Evolutionary conservation across 164 flowering plant species (phyloP), one percentile per base, ranked within the genome.

Genomic region (Nymphaea colorata): DNA sequence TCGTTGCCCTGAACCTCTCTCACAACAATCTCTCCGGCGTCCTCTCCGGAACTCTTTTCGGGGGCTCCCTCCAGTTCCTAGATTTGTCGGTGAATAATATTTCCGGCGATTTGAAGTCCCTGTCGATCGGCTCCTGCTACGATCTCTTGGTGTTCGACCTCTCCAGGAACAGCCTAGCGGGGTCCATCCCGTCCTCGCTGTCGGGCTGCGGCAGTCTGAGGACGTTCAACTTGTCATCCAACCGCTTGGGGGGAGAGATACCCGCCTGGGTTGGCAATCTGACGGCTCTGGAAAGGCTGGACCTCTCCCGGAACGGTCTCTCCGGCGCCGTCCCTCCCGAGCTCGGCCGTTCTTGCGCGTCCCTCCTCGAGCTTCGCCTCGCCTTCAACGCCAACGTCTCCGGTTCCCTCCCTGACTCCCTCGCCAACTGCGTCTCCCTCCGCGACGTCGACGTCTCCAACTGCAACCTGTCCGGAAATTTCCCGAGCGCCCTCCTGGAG

Each of bases 51-150:
- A 74, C 71, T 68, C 70, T 93, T 6, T 68, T 87, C 3, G 68
- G 82, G 2, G 76, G 79, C 61, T 83, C 82, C 45, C 74, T 90
- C 45, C 82, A 83, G 74, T 67, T 69, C 59, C 86, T 93, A 41
- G 98, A 93, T 68, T 82, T 93, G 12, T 92, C 98, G 64, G 78
- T 42, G 25, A 92, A 92, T 80, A 86, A 89, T 72, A 68, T 92
- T 0, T 81, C 90, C 0, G 98, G 96, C 1, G 66, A 88, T 0
- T 74, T 87, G 66, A 77, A 90, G 0, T 72, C 76, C 59, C 51
- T 84, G 65, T 63, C 83, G 17, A 81, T 71, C 6, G 73, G 43
- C 41, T 76, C 81, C 45, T 90, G 94, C 79, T 69, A 67, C 61
- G 75, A 85, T 65, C 73, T 93, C 78, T 43, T 71, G 67, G 79